These are phyloP conservation scores for Cladophialophora immunda DNA, from an alignment of 2,329 filamentous ascomycete species.

Conservation along the genomic window DNA sequence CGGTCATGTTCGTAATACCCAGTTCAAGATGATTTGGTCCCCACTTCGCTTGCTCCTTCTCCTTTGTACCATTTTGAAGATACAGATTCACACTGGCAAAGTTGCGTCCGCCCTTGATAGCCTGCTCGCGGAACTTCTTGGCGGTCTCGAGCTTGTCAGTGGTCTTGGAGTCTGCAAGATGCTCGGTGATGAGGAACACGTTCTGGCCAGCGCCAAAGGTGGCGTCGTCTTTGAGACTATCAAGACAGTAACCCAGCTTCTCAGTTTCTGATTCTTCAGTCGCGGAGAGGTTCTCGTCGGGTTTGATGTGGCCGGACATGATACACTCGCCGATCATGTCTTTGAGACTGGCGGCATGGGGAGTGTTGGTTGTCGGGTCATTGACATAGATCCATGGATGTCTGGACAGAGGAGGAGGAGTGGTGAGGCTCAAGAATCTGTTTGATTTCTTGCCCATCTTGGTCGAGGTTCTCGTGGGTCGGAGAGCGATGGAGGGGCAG, in stretches of 20 bases:
- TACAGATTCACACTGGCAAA: conserved; percentile 37
- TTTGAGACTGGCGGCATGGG: conserved; percentile 27
- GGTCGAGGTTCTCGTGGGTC: neutral
- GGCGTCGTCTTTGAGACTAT: conserved; percentile 8
- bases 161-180: conserved; percentile 24
- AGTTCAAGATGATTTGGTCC: conserved; percentile 39
- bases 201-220: conserved; percentile 10
- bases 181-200: conserved; percentile 26
- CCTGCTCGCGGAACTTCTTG: conserved; percentile 23
- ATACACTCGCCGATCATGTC: conserved; percentile 29
- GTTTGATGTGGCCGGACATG: conserved; percentile 5
- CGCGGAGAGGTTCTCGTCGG: neutral
- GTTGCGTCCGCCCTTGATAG: conserved; percentile 36
- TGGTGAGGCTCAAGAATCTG: conserved; percentile 13
- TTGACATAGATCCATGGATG: conserved; percentile 39
- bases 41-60: conserved; percentile 20
- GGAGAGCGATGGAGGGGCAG: conserved; percentile 5
- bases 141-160: conserved; percentile 28
- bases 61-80: conserved; percentile 8
- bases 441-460: conserved; percentile 31
- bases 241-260: conserved; percentile 15
- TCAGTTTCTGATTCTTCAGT: conserved; percentile 6
- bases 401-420: conserved; percentile 18
- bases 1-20: conserved; percentile 20
- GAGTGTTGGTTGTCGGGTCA: conserved; percentile 29